phyloP scores from a whole-genome alignment of 495 filamentous ascomycete species.

The Xanthoparmelia taractica region DNA sequence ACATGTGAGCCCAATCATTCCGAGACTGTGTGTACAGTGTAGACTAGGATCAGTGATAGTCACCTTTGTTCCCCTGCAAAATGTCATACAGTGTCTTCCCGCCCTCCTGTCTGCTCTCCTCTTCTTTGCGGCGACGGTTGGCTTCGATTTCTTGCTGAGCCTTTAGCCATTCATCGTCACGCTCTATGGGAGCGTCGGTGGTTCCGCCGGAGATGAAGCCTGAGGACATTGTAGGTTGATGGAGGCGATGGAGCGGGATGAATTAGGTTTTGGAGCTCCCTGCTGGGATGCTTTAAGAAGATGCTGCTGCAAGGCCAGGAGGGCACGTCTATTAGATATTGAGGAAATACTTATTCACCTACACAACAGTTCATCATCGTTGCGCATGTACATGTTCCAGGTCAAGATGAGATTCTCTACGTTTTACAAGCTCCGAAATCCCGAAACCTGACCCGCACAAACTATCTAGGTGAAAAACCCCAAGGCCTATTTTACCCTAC shows the following conservation, averaged over 20 bases:
- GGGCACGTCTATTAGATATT: no score
- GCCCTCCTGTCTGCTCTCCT: slow-evolving; percentile 46
- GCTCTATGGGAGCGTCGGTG: slow-evolving; percentile 52
- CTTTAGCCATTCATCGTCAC: slow-evolving; percentile 64
- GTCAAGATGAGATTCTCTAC: no score
- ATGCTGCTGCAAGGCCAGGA: no score
- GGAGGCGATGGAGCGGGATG: background rate
- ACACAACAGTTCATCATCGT: no score
- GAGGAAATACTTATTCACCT: no score
- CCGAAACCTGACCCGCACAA: no score
- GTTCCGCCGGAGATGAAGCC: slow-evolving; percentile 87
- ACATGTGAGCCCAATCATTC: slow-evolving; percentile 44
- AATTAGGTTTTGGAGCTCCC: slow-evolving; percentile 21
- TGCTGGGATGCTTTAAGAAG: slow-evolving; percentile 21
- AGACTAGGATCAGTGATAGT: slow-evolving; percentile 22
- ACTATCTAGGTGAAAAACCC: no score
- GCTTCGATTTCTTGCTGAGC: slow-evolving; percentile 74
- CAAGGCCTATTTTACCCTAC: no score
- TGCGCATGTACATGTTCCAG: no score
- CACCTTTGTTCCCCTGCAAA: slow-evolving; percentile 91
- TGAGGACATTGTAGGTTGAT: slow-evolving; percentile 54
- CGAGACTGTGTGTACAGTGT: background rate
- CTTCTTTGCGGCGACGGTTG: slow-evolving; percentile 51
- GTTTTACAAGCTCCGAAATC: no score
- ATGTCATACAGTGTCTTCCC: slow-evolving; percentile 79